A percentile compares a stretch with the other conserved stretches of the same genome.
These are phyloP conservation scores for Betula pendula DNA, from an alignment of 306 rosid genomes.

Conservation along the genomic window DNA sequence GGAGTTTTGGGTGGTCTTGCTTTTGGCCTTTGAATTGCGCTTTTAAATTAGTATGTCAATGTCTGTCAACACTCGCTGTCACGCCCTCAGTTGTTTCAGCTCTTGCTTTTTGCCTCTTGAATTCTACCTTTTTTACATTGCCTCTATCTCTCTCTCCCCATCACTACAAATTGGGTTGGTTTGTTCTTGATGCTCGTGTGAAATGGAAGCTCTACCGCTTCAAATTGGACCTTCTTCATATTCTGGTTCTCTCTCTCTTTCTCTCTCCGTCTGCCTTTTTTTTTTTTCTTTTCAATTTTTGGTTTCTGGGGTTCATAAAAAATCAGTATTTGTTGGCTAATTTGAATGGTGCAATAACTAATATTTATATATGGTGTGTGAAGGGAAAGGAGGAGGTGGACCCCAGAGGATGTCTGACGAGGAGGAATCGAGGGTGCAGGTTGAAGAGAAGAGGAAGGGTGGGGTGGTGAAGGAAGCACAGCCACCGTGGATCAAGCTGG, in stretches of 20 bases:
- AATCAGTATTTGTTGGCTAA: background rate
- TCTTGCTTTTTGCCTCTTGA: background rate
- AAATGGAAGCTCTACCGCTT: conserved; percentile 9
- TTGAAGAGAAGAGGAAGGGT: conserved; percentile 18
- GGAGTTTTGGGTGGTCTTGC: background rate
- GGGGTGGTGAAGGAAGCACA: conserved; percentile 29
- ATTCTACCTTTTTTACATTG: background rate
- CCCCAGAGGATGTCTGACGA: conserved; percentile 37
- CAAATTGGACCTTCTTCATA: conserved; percentile 13
- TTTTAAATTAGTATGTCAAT: background rate
- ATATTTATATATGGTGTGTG: conserved; percentile 10
- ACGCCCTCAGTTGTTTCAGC: background rate
- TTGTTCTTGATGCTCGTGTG: conserved; percentile 10
- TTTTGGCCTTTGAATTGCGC: background rate
- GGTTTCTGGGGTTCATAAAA: background rate
- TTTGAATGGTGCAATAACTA: background rate
- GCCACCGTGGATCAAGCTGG: conserved; percentile 35
- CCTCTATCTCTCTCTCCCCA: background rate
- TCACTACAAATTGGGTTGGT: background rate
- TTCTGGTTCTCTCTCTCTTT: conserved; percentile 9
- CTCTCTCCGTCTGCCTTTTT: background rate
- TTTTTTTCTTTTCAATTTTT: background rate
- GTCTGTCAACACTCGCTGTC: conserved; percentile 4
- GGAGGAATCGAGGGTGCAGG: conserved; percentile 30
- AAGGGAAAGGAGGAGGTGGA: conserved; percentile 28